Conservation (phyloP, 371 early-diverging fungal species). For the Rhizopus microsporus region DNA sequence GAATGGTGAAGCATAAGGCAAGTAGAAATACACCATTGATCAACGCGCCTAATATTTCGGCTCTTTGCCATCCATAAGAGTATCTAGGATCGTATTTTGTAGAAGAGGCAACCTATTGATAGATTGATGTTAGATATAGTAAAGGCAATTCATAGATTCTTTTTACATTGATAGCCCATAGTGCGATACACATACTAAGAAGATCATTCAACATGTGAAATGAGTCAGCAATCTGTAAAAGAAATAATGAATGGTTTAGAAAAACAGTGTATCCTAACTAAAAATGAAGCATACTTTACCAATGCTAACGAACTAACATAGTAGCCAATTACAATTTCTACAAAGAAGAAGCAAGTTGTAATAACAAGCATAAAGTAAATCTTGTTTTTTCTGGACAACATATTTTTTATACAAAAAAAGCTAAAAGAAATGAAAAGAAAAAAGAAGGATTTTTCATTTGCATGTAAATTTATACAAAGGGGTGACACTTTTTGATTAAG, state of each 20-base stretch:
- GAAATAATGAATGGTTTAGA: neutral
- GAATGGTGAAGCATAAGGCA: conserved; percentile 86
- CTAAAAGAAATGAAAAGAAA: conserved; percentile 3
- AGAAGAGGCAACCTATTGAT: conserved; percentile 24
- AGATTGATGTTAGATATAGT: neutral
- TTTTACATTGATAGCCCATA: conserved; percentile 78
- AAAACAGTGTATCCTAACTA: neutral
- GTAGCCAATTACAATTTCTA: conserved; percentile 82
- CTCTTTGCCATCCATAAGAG: conserved; percentile 91
- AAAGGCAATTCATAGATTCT: neutral
- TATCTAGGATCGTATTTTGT: conserved; percentile 62
- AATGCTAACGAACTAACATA: conserved; percentile 79
- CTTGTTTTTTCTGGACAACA: conserved; percentile 21
- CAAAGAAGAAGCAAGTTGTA: conserved; percentile 70
- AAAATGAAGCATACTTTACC: conserved; percentile 25
- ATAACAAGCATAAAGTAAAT: conserved; percentile 66
- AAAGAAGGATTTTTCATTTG: neutral
- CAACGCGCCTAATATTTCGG: conserved; percentile 91
- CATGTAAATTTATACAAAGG: neutral
- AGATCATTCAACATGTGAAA: conserved; percentile 94
- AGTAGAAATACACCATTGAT: conserved; percentile 89
- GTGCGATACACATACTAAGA: conserved; percentile 77
- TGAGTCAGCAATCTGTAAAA: conserved; percentile 75
- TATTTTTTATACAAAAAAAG: neutral
- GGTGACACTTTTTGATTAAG: neutral